Conservation (phyloP, 1,284 basidiomycete genomes). For the Hemileia vastatrix region DNA sequence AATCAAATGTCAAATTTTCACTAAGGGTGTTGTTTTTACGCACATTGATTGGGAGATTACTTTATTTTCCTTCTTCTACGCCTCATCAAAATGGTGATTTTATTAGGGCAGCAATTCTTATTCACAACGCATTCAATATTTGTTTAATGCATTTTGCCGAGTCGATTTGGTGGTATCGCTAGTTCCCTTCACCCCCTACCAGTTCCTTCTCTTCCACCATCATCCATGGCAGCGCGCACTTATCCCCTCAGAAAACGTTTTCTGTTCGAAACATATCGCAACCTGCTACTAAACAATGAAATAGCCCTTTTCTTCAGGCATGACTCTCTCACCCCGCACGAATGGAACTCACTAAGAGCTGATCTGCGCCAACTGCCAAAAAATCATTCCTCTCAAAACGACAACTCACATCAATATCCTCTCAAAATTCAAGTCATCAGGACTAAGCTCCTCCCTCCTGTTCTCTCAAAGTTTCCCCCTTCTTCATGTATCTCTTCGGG, state of each 20-base stretch:
- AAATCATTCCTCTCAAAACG: not conserved
- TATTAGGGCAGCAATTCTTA: too few species aligned
- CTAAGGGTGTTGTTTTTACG: too few species aligned
- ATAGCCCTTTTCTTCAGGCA: constrained; percentile 14
- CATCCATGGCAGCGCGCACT: too few species aligned
- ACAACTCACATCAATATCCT: not conserved
- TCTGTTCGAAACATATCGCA: constrained; percentile 14
- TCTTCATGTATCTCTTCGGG: not conserved
- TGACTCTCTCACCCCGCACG: not conserved
- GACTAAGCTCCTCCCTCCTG: constrained; percentile 12
- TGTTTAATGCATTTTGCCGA: too few species aligned
- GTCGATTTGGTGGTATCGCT: too few species aligned
- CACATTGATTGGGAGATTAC: too few species aligned
- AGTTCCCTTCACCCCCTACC: too few species aligned
- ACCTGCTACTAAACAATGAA: constrained; percentile 10
- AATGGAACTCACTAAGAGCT: constrained; percentile 22
- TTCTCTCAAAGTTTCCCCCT: constrained; percentile 2
- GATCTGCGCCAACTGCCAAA: constrained; percentile 12
- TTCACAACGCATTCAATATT: too few species aligned
- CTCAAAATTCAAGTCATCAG: constrained; percentile 12
- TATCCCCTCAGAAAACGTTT: constrained; percentile 21
- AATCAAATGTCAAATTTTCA: too few species aligned
- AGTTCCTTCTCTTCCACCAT: too few species aligned
- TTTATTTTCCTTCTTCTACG: too few species aligned
- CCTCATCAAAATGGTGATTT: too few species aligned